Percentiles rank a stretch among this genome's conserved stretches.
phyloP scores from a whole-genome alignment of 2,329 filamentous ascomycete species.

The Shiraia sp. region DNA sequence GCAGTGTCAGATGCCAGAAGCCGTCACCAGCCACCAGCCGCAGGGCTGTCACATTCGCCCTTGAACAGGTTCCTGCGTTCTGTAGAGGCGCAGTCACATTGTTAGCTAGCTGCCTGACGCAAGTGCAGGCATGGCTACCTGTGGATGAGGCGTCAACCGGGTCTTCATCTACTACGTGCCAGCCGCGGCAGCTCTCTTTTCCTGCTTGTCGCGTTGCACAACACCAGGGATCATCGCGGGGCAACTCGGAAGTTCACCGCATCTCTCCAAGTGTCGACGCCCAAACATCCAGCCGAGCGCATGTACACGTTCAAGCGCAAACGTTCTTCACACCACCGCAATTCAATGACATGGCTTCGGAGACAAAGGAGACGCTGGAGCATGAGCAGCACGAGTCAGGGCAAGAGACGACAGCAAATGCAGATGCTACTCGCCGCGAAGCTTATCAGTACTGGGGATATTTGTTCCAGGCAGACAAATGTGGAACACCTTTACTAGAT shows the following conservation, averaged over 20 bases:
- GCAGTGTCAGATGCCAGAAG: constrained; percentile 19
- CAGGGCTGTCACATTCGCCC: constrained; percentile 16
- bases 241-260: constrained; percentile 25
- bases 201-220: constrained; percentile 12
- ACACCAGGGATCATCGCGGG: constrained; percentile 11
- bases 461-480: constrained; percentile 56
- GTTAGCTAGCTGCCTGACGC: constrained; percentile 28
- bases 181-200: constrained; percentile 9
- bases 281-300: constrained; percentile 16
- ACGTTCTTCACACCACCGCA: constrained; percentile 7
- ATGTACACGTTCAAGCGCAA: constrained; percentile 12
- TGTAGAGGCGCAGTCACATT: constrained; percentile 29
- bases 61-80: constrained; percentile 18
- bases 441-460: constrained; percentile 57
- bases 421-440: constrained; percentile 43
- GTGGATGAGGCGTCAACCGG: constrained; percentile 12
- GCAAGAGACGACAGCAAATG: constrained; percentile 19
- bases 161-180: constrained; percentile 9
- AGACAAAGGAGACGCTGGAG: constrained; percentile 19
- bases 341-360: constrained; percentile 32
- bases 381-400: constrained; percentile 17
- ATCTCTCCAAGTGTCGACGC: constrained; percentile 19
- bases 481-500: constrained; percentile 53
- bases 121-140: constrained; percentile 8
- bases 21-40: constrained; percentile 16